Evolutionary conservation across 2,329 filamentous ascomycete species (phyloP).

Genomic region (Cyanodermella asteris): DNA sequence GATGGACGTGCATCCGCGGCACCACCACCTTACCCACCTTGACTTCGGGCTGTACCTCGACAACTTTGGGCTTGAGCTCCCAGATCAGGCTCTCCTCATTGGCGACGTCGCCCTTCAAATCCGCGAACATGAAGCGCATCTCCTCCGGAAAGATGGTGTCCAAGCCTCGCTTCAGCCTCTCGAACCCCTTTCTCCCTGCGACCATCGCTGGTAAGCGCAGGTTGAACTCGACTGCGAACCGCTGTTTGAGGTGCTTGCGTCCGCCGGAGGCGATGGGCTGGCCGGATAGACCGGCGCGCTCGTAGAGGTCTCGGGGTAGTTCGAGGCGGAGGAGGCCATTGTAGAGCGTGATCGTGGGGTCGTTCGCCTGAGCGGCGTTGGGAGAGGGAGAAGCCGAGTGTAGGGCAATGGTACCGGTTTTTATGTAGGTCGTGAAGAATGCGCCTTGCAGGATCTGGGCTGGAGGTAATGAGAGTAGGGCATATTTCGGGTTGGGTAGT

Average conservation of each 20-base stretch:
- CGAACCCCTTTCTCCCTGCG: constrained; percentile 64
- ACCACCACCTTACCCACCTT: constrained; percentile 12
- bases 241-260: constrained; percentile 41
- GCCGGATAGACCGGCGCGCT: constrained; percentile 60
- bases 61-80: too few relatives aligned
- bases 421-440: constrained; percentile 73
- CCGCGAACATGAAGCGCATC: too few relatives aligned
- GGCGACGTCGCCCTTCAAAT: too few relatives aligned
- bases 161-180: too few relatives aligned
- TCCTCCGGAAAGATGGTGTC: too few relatives aligned
- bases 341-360: constrained; percentile 1
- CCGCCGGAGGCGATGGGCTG: constrained; percentile 37
- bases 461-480: constrained; percentile 49
- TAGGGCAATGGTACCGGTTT: constrained; percentile 41
- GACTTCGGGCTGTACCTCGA: constrained; percentile 17
- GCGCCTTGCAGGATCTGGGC: constrained; percentile 47
- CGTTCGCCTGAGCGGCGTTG: constrained; percentile 39
- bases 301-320: constrained; percentile 61
- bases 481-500: constrained; percentile 29
- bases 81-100: too few relatives aligned
- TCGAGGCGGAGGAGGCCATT: constrained; percentile 51
- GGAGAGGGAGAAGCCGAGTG: too few relatives aligned
- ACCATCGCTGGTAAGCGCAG: constrained; percentile 55
- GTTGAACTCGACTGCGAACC: constrained; percentile 56
- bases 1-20: too few relatives aligned